phyloP scores from a whole-genome alignment of 129 eudicot genomes.

The Lactuca sativa region DNA sequence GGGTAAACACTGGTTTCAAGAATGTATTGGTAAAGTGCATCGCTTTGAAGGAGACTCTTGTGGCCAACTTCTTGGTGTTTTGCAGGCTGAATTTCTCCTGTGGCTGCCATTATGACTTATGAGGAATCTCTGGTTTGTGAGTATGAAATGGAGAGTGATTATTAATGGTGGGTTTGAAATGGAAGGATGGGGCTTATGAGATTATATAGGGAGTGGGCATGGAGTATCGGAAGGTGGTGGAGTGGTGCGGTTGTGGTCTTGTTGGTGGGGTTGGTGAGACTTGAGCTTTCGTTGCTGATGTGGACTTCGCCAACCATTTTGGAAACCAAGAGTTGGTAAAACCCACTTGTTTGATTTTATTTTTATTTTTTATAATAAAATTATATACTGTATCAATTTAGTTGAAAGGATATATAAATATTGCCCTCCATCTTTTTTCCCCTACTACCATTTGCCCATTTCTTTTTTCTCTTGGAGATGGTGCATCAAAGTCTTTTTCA shows the following conservation, averaged over 20 bases:
- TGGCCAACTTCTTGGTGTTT: conserved; percentile 20
- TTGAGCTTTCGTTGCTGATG: neutral
- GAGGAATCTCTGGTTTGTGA: neutral
- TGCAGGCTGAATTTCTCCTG: neutral
- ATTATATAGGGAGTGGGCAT: neutral
- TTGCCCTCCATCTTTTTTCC: too few species aligned
- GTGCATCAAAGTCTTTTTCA: too few species aligned
- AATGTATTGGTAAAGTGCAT: neutral
- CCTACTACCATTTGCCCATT: too few species aligned
- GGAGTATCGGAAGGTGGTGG: conserved; percentile 3
- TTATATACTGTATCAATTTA: neutral
- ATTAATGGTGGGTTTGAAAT: neutral
- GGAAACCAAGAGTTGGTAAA: conserved; percentile 13
- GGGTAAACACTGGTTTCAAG: neutral
- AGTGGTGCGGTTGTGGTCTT: neutral
- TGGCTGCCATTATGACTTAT: neutral
- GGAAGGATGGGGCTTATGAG: neutral
- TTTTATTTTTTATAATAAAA: too few species aligned
- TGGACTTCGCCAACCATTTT: conserved; percentile 19
- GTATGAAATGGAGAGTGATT: neutral
- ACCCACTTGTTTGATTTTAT: neutral
- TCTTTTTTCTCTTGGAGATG: too few species aligned
- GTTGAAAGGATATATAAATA: neutral
- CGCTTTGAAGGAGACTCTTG: neutral
- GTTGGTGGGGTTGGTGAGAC: neutral